Evolutionary conservation across 2,329 filamentous ascomycete species (phyloP), one percentile per base, ranked within the genome.

Genomic region (Zarea fungicola): DNA sequence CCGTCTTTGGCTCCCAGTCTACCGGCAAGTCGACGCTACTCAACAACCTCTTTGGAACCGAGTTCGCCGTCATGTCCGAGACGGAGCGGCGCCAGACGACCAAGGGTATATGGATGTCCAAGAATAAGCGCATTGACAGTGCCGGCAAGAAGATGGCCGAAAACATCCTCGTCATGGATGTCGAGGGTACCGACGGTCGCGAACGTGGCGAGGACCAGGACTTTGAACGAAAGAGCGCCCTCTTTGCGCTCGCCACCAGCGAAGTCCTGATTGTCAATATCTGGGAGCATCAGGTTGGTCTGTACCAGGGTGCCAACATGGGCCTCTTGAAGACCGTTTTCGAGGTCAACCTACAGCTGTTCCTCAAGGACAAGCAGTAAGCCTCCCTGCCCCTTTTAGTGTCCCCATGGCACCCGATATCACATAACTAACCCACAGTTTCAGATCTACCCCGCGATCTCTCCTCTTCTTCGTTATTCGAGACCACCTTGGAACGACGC

Each of bases 231-330:
- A 99, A 99, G 75, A 96, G 91, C 67, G 93, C 93, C 21, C 79
- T 99, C 18, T 99, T 99, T 70, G 93, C 93, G 44, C 79, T 99
- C 61, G 93, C 93, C 42, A 99, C 93, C 16, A 97, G 92, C 66
- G 93, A 99, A 73, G 92, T 99, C 45, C 77, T 99, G 59, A 95
- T 99, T 63, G 87, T 99, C 68, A 99, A 99, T 65, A 95, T 99
- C 57, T 99, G 93, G 93, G 93, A 99, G 70, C 92, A 96, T 68
- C 93, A 99, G 70, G 93, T 99, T 54, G 93, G 93, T 41, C 69
- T 99, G 66, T 99, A 99, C 65, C 92, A 99, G 71, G 93, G 93
- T 50, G 93, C 93, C 60, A 99, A 99, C 68, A 99, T 99, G 93
- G 93, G 93, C 8, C 71, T 99, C 60, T 75, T 99, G 61, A 99